Evolutionary conservation across 2,329 filamentous ascomycete genomes (phyloP), one percentile per base, ranked within the genome.

Genomic region (Cadophora sp.): DNA sequence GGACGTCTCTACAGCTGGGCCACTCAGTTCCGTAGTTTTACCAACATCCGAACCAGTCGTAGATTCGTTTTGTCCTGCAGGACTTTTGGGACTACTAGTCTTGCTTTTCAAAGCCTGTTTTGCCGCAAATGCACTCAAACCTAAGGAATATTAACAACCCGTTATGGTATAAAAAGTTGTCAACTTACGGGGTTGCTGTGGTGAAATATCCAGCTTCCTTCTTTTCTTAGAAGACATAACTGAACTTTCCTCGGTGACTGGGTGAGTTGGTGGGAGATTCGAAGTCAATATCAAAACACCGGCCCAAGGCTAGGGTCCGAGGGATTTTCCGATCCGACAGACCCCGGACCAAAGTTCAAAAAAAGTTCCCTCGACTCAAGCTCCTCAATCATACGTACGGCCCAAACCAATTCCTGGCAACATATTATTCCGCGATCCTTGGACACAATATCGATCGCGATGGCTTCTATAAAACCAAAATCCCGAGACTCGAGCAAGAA

Each of bases 201-300:
- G 74, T 62, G 75, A 70, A 11, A 73, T 71, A 69, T 81, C 77
- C 9, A 85, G 68, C 74, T 83, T 85, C 60, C 83, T 79, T 72
- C 77, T 78, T 69, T 83, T 83, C 66, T 75, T 79, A 12, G 78
- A 74, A 43, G 78, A 73, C 74, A 75, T 75, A 34, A 53, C 65
- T 22, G n/a, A 65, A 61, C 53, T 5, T 64, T 62, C 43, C 7
- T 2, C 40, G n/a, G 29, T 11, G 5, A 59, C 9, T 48, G 12
- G n/a, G 19, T 48, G 11, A n/a, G 1, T 19, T 37, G 24, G 58
- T 55, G 16, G 6, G 29, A 40, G 24, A 26, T 50, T 53, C 22
- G 19, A 58, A 37, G 12, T 37, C 22, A 27, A 27, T 40, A 59
- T 40, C 31, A 61, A 22, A 31, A 24, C 29, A 9, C 9, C 26